Conservation (phyloP, 2,329 filamentous ascomycete species). For the Cladophialophora bantiana region DNA sequence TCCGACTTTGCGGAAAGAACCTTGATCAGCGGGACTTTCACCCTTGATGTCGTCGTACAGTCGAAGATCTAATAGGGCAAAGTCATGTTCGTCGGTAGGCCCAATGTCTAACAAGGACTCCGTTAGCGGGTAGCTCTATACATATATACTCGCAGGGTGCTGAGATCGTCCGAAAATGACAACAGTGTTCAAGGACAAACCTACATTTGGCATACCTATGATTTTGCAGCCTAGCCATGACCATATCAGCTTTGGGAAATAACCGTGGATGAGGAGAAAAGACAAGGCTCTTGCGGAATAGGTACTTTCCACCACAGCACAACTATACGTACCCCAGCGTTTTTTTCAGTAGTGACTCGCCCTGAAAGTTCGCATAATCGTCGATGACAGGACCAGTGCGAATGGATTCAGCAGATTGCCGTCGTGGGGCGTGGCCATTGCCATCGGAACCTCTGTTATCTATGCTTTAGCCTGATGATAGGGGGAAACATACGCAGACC, state of each 20-base stretch:
- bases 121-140: neutral
- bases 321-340: constrained; percentile 39
- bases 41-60: constrained; percentile 40
- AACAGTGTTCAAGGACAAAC: neutral
- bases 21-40: constrained; percentile 38
- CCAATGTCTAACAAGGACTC: constrained; percentile 30
- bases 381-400: constrained; percentile 33
- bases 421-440: constrained; percentile 34
- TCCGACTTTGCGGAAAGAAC: constrained; percentile 41
- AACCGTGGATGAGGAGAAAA: constrained; percentile 2
- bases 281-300: constrained; percentile 3
- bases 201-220: constrained; percentile 39
- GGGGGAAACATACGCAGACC: constrained; percentile 15
- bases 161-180: neutral
- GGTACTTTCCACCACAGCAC: neutral
- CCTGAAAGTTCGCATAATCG: constrained; percentile 38
- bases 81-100: constrained; percentile 42
- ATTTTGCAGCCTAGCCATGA: constrained; percentile 40
- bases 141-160: neutral
- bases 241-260: constrained; percentile 29
- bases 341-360: constrained; percentile 37
- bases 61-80: constrained; percentile 39
- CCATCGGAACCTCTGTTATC: constrained; percentile 39
- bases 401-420: constrained; percentile 35
- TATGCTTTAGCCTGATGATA: constrained; percentile 35